Evolutionary conservation across 352 stramenopile species (phyloP), one percentile per base, ranked within the genome.

Genomic region (Phytopythium kandeliae): DNA sequence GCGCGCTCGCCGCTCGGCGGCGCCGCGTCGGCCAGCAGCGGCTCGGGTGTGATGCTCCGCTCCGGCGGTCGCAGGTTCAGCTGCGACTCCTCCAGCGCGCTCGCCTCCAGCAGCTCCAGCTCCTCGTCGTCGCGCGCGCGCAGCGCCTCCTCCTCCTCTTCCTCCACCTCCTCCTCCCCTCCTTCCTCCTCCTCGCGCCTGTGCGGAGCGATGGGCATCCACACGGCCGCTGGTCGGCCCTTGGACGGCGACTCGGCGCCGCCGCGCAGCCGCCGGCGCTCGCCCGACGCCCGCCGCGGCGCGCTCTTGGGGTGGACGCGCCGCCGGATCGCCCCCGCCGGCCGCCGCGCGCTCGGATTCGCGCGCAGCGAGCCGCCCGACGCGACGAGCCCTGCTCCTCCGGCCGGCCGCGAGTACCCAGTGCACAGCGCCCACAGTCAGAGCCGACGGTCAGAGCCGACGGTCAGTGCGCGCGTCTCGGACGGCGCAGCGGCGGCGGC

Each of bases 281-380:
- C 71, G 11, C 53, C 58, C 2, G 74, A 85, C 0, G 63, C 63
- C 7, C 72, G 65, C n/a, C 68, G 56, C 51, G 28, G 58, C 48
- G 70, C 24, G 38, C 70, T 78, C 43, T 84, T 88, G 0, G 68
- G 55, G 25, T 83, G 60, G 10, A 73, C 48, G 11, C 73, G 61
- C 17, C 69, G 64, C 54, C 69, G 82, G 15, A 67, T 57, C 0
- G 28, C 50, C 12, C 65, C 71, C 22, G 71, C 59, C 2, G 67
- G 67, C 3, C 71, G 76, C 25, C 71, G 63, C 25, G 54, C 63
- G 16, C 62, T 57, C 0, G 63, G 34, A 15, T 75, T 72, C 22
- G 78, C 66, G 3, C 72, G 72, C 5, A 89, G 47, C 0, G 75
- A 87, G 2, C 75, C 75, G 6, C 78, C 75, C 0, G 75, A 87